A percentile compares a stretch with the other conserved stretches of the same genome.
These are phyloP conservation scores for Syzygium oleosum DNA, from an alignment of 345 rosid genomes.

Conservation along the genomic window DNA sequence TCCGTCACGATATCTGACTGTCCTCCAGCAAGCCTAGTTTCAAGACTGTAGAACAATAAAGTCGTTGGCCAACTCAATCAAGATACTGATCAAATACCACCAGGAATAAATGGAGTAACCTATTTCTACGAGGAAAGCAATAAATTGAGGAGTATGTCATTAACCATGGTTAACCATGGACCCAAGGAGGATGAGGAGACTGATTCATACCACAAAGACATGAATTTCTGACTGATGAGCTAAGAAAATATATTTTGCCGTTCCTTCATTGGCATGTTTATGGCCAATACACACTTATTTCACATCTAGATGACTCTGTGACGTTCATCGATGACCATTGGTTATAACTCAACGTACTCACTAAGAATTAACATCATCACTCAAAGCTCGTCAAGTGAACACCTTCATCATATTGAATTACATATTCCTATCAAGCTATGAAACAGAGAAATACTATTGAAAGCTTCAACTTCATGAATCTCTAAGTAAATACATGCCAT, in stretches of 20 bases:
- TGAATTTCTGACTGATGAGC: not conserved
- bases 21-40: slow-evolving; percentile 17
- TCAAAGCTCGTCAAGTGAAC: not conserved
- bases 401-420: not conserved
- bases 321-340: not conserved
- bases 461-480: not conserved
- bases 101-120: not conserved
- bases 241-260: not conserved
- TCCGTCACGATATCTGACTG: slow-evolving; percentile 50
- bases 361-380: not conserved
- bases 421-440: not conserved
- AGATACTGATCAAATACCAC: not conserved
- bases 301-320: not conserved
- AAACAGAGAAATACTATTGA: not conserved
- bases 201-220: not conserved
- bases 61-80: not conserved
- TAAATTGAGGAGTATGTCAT: not conserved
- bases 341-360: not conserved
- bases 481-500: not conserved
- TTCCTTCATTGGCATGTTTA: not conserved
- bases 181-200: not conserved
- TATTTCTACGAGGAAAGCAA: not conserved
- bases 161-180: not conserved
- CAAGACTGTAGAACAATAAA: slow-evolving; percentile 13
- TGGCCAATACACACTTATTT: not conserved